Percentiles rank a stretch among this genome's conserved stretches.
phyloP scores from a whole-genome alignment of 1,139 yeast genomes.

The Trichomonascaceae sp. region DNA sequence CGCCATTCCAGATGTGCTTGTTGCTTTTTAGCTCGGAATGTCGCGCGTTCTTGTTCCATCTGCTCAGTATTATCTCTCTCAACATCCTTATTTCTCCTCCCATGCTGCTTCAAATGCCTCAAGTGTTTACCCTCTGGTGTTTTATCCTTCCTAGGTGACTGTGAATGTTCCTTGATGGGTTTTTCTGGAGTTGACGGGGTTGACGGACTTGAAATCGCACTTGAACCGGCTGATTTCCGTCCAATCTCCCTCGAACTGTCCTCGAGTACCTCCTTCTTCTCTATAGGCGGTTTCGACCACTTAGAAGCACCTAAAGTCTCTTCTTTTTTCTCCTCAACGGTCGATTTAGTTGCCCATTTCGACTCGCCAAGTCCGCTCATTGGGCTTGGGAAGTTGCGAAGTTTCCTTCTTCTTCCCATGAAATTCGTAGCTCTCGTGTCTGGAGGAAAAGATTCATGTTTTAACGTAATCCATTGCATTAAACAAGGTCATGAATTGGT shows the following conservation, averaged over 20 bases:
- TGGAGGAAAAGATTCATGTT: constrained; percentile 96
- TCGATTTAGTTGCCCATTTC: constrained; percentile 1
- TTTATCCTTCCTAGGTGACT: neutral
- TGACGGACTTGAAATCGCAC: neutral
- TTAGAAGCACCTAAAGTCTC: neutral
- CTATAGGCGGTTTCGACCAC: neutral
- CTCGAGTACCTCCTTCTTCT: neutral
- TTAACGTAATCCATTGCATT: constrained; percentile 76
- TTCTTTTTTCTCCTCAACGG: neutral
- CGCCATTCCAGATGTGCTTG: constrained; percentile 3
- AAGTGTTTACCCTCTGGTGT: neutral
- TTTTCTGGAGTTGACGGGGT: neutral
- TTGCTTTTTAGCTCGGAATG: neutral
- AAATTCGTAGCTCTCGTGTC: constrained; percentile 87
- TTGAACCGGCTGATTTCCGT: neutral
- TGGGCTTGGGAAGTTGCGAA: neutral
- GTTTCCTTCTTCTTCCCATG: constrained; percentile 40
- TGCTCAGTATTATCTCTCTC: constrained; percentile 1
- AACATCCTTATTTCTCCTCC: neutral
- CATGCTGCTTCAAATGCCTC: neutral
- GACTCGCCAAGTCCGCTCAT: constrained; percentile 6
- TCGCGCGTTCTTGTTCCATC: neutral
- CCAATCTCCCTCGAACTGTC: neutral
- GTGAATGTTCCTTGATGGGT: neutral
- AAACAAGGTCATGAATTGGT: constrained; percentile 75